phyloP scores from a whole-genome alignment of 176 grass and related monocot genomes.

The Carex pumila region DNA sequence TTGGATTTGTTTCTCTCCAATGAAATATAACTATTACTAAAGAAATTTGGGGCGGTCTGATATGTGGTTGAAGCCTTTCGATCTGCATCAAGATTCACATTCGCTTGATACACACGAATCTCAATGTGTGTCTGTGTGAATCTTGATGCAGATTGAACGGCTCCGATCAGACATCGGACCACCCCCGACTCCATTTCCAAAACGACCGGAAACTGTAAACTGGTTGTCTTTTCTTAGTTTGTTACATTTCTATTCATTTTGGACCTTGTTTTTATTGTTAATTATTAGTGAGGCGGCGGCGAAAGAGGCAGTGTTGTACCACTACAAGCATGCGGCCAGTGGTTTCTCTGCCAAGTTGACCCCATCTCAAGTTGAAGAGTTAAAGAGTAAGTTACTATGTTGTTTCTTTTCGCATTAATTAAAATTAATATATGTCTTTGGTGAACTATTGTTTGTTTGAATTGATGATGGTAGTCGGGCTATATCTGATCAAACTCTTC shows the following conservation, averaged over 20 bases:
- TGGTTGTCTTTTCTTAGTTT: not conserved
- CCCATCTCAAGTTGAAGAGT: constrained; percentile 54
- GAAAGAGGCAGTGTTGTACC: constrained; percentile 65
- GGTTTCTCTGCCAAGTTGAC: constrained; percentile 89
- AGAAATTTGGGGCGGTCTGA: too few species aligned
- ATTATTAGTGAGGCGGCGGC: constrained; percentile 59
- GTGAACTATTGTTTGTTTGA: not conserved
- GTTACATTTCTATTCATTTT: not conserved
- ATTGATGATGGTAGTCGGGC: not conserved
- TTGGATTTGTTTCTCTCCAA: not conserved
- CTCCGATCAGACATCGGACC: too few species aligned
- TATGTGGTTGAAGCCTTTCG: too few species aligned
- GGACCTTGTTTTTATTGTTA: constrained; percentile 15
- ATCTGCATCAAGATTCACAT: too few species aligned
- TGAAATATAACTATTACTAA: not conserved
- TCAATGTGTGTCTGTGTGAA: too few species aligned
- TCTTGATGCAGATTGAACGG: too few species aligned
- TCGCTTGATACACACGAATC: too few species aligned
- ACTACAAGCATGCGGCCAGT: constrained; percentile 78
- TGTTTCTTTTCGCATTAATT: not conserved
- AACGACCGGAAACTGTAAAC: not conserved
- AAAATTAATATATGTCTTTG: not conserved
- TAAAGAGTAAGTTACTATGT: constrained; percentile 84
- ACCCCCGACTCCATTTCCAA: not conserved
- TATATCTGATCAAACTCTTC: not conserved